Conservation (phyloP, 768 basidiomycete genomes). For the Amanita brunnescens region DNA sequence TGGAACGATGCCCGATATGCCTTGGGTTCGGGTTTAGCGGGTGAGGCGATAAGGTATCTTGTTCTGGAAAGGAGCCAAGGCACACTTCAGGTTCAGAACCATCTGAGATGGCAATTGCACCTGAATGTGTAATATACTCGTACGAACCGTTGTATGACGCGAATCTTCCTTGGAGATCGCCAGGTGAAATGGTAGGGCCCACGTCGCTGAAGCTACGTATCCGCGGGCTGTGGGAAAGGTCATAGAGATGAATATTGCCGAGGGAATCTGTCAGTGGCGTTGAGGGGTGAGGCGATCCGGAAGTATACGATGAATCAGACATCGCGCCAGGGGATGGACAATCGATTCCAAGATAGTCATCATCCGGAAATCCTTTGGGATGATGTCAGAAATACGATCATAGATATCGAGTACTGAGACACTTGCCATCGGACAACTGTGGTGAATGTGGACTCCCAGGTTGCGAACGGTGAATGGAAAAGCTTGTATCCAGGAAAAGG, state of each 20-base stretch:
- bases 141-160: slow-evolving; percentile 2
- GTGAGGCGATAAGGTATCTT: background rate
- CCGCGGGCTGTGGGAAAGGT: background rate
- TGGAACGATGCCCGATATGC: background rate
- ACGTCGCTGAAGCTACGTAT: background rate
- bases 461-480: background rate
- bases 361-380: background rate
- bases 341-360: background rate
- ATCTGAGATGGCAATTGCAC: background rate
- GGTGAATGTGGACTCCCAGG: slow-evolving; percentile 2
- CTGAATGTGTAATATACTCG: background rate
- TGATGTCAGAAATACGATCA: background rate
- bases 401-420: background rate
- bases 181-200: background rate
- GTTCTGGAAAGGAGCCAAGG: background rate
- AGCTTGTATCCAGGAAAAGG: background rate
- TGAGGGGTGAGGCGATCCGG: background rate
- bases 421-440: background rate
- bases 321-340: slow-evolving; percentile 5
- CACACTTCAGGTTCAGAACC: background rate
- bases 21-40: background rate
- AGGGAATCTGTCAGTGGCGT: slow-evolving; percentile 2
- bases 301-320: slow-evolving; percentile 1
- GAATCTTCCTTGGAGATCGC: background rate
- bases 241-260: background rate